Conservation (phyloP, 345 rosid species). For the Gossypium rotundifolium region DNA sequence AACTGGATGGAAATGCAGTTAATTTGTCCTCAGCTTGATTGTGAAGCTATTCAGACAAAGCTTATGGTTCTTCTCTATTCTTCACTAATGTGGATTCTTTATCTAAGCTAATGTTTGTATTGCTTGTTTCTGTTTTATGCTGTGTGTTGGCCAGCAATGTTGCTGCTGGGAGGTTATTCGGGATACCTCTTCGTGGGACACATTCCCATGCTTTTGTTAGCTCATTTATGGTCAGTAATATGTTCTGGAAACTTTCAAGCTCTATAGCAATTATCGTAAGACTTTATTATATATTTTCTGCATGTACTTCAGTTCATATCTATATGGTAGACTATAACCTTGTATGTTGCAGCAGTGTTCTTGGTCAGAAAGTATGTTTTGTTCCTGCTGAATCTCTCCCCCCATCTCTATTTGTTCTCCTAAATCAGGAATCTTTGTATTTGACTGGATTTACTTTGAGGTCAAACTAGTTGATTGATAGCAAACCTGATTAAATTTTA, state of each 20-base stretch:
- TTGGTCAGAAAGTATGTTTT: background rate
- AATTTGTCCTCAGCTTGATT: slow-evolving; percentile 4
- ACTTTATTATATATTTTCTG: background rate
- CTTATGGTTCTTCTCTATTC: background rate
- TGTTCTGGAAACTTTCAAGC: background rate
- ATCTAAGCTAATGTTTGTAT: slow-evolving; percentile 10
- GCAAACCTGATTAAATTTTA: background rate
- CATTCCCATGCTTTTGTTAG: slow-evolving; percentile 99
- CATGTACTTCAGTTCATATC: background rate
- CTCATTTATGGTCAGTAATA: slow-evolving; percentile 76
- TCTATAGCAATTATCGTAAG: background rate
- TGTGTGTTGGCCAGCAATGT: slow-evolving; percentile 56
- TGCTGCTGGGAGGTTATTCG: slow-evolving; percentile 85
- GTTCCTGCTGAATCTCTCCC: background rate
- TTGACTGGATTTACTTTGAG: background rate
- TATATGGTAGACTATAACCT: background rate
- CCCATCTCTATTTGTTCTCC: background rate
- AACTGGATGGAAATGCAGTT: background rate
- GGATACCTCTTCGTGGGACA: slow-evolving; percentile 93
- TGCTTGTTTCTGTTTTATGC: slow-evolving; percentile 7
- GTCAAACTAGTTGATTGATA: background rate
- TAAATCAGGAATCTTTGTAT: background rate
- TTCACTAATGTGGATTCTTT: background rate
- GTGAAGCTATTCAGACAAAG: background rate
- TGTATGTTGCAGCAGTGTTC: background rate